Evolutionary conservation across 495 filamentous ascomycete genomes (phyloP), one percentile per base, ranked within the genome.

Genomic region (Podospora pseudoanserina): DNA sequence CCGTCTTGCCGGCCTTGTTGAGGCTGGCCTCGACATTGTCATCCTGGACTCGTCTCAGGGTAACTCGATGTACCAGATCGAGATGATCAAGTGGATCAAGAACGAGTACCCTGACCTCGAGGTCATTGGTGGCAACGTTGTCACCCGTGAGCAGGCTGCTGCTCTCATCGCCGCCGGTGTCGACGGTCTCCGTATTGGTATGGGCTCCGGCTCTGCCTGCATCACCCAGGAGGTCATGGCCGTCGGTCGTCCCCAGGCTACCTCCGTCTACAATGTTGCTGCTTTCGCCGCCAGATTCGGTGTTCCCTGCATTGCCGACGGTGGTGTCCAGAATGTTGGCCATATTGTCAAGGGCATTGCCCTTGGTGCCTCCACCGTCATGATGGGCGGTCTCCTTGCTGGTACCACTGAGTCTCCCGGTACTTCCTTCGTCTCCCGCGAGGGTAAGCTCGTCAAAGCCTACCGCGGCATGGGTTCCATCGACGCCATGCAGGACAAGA

Each of bases 191-290:
- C 91, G 95, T 75, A 99, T 99, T 79, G 95, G 95, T 78, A 99
- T 99, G 95, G 95, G 95, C 73, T 94, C 91, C 77, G 95, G 95
- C 74, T 95, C 91, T 72, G 95, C 95, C 75, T 99, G 95, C 82
- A 99, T 99, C 75, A 99, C 95, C 60, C 95, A 99, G 82, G 95
- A 99, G 82, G 95, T 99, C 75, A 99, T 99, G 95, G 95, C 95
- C 65, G 93, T 97, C 56, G 95, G 95, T 53, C 90, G 95, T 71
- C 95, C 95, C 67, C 95, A 99, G 81, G 95, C 95, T 19, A 90
- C 92, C 13, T 87, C 94, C 53, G 94, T 99, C 67, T 92, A 89
- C 84, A 92, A 90, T 75, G 94, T 98, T 71, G 87, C 91, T 68
- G 79, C 84, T 27, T 99, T 98, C 73, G 95, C 95, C 44, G 90